Percentiles rank a stretch among this genome's conserved stretches.
These are phyloP conservation scores for Clavispora asparagi DNA, from an alignment of 805 yeast species.

Conservation along the genomic window DNA sequence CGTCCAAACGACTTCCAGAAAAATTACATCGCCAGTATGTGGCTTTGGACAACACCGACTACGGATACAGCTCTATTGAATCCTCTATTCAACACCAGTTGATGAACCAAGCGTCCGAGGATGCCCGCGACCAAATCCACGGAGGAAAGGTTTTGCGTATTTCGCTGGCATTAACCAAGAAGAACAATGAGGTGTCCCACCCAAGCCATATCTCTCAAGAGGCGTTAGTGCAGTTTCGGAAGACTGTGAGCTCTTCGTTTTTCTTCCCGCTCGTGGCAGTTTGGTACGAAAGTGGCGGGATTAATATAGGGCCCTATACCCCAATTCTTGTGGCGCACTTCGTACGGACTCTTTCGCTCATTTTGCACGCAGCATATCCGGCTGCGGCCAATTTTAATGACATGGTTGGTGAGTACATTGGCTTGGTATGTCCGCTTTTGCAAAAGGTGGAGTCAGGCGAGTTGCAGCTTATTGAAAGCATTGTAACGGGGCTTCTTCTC, in stretches of 20 bases:
- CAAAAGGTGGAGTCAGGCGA: slow-evolving; percentile 20
- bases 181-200: neutral
- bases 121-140: slow-evolving; percentile 26
- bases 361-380: slow-evolving; percentile 57
- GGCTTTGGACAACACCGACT: slow-evolving; percentile 16
- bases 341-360: slow-evolving; percentile 51
- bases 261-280: slow-evolving; percentile 52
- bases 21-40: slow-evolving; percentile 42
- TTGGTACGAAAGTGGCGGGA: slow-evolving; percentile 47
- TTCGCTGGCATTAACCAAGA: slow-evolving; percentile 30
- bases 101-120: slow-evolving; percentile 25
- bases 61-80: slow-evolving; percentile 12
- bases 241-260: slow-evolving; percentile 37
- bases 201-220: slow-evolving; percentile 11
- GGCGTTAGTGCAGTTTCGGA: slow-evolving; percentile 25
- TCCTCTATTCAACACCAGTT: slow-evolving; percentile 26
- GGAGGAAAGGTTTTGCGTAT: slow-evolving; percentile 41
- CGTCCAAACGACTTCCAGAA: slow-evolving; percentile 43
- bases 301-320: slow-evolving; percentile 49
- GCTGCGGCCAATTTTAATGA: slow-evolving; percentile 44
- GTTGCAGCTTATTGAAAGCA: slow-evolving; percentile 31
- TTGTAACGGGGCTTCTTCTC: slow-evolving; percentile 32
- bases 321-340: slow-evolving; percentile 53
- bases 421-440: slow-evolving; percentile 25
- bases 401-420: slow-evolving; percentile 52